Evolutionary conservation across 768 basidiomycete species (phyloP).

Genomic region (Collybia sp.): DNA sequence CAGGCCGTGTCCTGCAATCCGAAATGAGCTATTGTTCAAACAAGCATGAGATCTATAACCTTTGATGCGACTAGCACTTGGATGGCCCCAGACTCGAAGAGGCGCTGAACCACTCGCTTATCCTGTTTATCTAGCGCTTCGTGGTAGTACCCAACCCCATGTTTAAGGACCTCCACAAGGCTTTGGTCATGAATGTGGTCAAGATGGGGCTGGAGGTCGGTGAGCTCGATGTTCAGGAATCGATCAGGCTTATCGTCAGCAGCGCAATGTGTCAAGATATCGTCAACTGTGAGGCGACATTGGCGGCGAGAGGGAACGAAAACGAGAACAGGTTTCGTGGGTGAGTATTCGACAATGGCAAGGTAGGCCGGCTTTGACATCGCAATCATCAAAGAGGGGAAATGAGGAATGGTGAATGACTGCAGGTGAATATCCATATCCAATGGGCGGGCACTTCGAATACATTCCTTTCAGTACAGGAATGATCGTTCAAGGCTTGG

Average conservation of each 20-base stretch:
- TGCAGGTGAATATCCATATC: conserved; percentile 98
- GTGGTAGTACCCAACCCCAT: conserved; percentile 94
- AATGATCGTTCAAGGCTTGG: not conserved
- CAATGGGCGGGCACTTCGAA: conserved; percentile 80
- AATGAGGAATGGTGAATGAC: conserved; percentile 94
- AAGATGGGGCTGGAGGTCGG: conserved; percentile 82
- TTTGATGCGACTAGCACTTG: conserved; percentile 94
- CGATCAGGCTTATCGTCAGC: conserved; percentile 82
- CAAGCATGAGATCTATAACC: conserved; percentile 30
- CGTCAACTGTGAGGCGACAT: conserved; percentile 90
- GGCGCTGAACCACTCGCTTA: conserved; percentile 86
- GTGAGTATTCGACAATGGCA: conserved; percentile 83
- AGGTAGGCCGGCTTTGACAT: conserved; percentile 99
- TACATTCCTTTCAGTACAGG: conserved; percentile 3
- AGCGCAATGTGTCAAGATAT: conserved; percentile 81
- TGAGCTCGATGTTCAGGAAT: conserved; percentile 85
- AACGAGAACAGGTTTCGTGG: conserved; percentile 80
- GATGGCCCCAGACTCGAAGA: conserved; percentile 93
- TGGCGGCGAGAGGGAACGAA: conserved; percentile 94
- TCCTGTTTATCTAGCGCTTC: conserved; percentile 91
- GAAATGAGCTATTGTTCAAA: not conserved
- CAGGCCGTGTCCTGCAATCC: conserved; percentile 81
- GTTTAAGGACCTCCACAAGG: conserved; percentile 75
- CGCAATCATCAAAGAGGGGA: conserved; percentile 96
- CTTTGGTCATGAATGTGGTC: conserved; percentile 77